Percentiles rank a stretch among this genome's conserved stretches.
phyloP scores from a whole-genome alignment of 805 yeast species.

The Wickerhamomyces alni region DNA sequence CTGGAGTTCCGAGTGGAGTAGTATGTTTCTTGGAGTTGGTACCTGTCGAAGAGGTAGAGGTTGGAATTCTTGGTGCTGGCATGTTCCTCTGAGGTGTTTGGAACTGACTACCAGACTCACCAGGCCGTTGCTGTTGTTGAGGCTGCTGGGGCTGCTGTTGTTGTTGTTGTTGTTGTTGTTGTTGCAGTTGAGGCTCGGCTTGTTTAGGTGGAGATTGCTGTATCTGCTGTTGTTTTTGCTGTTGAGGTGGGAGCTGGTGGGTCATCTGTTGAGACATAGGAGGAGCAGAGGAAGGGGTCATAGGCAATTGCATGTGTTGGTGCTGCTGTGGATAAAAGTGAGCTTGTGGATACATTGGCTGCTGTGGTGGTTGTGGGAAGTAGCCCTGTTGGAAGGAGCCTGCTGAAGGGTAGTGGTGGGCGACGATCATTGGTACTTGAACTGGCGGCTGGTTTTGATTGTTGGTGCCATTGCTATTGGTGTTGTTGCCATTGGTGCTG shows the following conservation, averaged over 20 bases:
- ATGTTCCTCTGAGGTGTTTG: slow-evolving; percentile 22
- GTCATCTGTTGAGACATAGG: not conserved
- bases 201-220: slow-evolving; percentile 12
- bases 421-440: slow-evolving; percentile 16
- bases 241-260: not conserved
- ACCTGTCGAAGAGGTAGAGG: slow-evolving; percentile 1
- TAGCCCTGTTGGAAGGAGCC: slow-evolving; percentile 7
- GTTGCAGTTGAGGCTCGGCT: not conserved
- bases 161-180: slow-evolving; percentile 4
- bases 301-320: not conserved
- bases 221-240: slow-evolving; percentile 9
- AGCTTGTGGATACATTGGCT: slow-evolving; percentile 9
- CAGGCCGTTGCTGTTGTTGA: slow-evolving; percentile 2
- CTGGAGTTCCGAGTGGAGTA: slow-evolving; percentile 10
- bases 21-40: not conserved
- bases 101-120: slow-evolving; percentile 5
- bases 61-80: slow-evolving; percentile 7
- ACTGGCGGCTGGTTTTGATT: too few species aligned
- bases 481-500: too few species aligned
- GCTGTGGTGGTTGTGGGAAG: slow-evolving; percentile 11
- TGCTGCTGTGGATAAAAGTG: slow-evolving; percentile 6
- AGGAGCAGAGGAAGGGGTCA: slow-evolving; percentile 1
- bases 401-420: slow-evolving; percentile 15
- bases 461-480: too few species aligned
- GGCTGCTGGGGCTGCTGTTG: slow-evolving; percentile 10